A percentile compares a stretch with the other conserved stretches of the same genome.
Evolutionary conservation across 164 flowering plant genomes (phyloP).

Genomic region (Chloranthus sessilifolius): DNA sequence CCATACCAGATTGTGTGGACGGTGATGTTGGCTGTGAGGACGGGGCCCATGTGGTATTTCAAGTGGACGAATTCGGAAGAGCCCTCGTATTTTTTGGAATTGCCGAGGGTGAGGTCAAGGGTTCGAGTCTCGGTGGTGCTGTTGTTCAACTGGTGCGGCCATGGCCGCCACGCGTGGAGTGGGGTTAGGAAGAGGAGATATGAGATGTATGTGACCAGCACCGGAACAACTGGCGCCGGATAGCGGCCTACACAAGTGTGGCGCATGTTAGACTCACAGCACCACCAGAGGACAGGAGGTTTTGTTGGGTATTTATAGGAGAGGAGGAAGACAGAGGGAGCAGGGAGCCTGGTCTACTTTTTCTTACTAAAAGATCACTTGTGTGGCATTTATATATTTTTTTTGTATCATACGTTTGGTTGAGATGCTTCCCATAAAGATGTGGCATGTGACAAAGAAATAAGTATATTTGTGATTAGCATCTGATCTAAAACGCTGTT

Average conservation of each 20-base stretch:
- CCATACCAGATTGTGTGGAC: slow-evolving; percentile 81
- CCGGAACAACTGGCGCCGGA: slow-evolving; percentile 3
- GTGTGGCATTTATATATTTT: not conserved
- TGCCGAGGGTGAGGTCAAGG: slow-evolving; percentile 26
- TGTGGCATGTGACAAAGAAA: not conserved
- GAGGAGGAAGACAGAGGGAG: not conserved
- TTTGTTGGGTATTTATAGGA: slow-evolving; percentile 3
- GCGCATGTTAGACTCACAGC: slow-evolving; percentile 6
- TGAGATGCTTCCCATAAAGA: not conserved
- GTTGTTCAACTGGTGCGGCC: slow-evolving; percentile 36
- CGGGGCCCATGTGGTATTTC: slow-evolving; percentile 78
- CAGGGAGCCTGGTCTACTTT: not conserved
- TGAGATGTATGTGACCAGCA: too few species aligned
- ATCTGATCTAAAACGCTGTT: not conserved
- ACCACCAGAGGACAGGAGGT: not conserved
- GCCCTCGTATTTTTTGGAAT: slow-evolving; percentile 57
- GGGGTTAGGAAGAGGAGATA: slow-evolving; percentile 12
- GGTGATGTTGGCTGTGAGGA: slow-evolving; percentile 65
- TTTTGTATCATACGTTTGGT: not conserved
- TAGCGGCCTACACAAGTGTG: not conserved
- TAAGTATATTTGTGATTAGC: not conserved
- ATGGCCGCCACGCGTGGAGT: slow-evolving; percentile 42
- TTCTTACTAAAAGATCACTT: too few species aligned
- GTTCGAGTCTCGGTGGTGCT: slow-evolving; percentile 5
- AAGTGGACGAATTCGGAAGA: slow-evolving; percentile 66